Base-by-base conservation (phyloP, 2,329 filamentous ascomycete species). In the Alternaria postmessia region DNA sequence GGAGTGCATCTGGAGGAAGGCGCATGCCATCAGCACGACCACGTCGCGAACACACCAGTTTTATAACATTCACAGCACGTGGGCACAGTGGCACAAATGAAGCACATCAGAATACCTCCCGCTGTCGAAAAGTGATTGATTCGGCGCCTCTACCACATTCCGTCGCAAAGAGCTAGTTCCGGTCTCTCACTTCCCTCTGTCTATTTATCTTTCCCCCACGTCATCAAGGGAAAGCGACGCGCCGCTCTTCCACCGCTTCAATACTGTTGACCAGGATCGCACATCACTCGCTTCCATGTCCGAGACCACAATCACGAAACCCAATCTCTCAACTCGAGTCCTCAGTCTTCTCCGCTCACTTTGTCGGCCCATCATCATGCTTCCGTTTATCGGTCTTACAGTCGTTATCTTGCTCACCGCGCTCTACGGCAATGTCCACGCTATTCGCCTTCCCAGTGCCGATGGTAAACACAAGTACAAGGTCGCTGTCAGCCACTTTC, bases 401-500 rank as follows among this genome's bases (percentile, higher is more conserved):
- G 34, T 63, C 11, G 14, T 60, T 7, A 8, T 54, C 8, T 16
- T 61, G n/a, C 30, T 57, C 30, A 34, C 48, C 3, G 28, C 30
- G 8, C 14, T 54, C 1, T 24, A 16, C 7, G 55, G 57, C 5
- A 44, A 54, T 7, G 55, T 53, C 9, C 48, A 59, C 11, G 56
- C 63, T 12, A 43, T 67, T 41, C 39, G 57, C 8, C 55, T 72
- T 7, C 68, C 69, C 11, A 55, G 55, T 7, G 65, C 68, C 7
- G 58, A 69, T 26, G n/a, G 42, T 3, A 51, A 54, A 11, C 69
- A 70, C 47, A 32, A 43, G 2, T 70, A 62, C 61, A 64, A 59
- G 22, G 51, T 59, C 30, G 66, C 68, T 9, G 62, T 70, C 39
- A 46, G 65, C 4, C 56, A 66, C 39, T 68, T 67, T 30, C 46